Base-by-base conservation (phyloP, 208 protist species). In the Perkinsela sp. region DNA sequence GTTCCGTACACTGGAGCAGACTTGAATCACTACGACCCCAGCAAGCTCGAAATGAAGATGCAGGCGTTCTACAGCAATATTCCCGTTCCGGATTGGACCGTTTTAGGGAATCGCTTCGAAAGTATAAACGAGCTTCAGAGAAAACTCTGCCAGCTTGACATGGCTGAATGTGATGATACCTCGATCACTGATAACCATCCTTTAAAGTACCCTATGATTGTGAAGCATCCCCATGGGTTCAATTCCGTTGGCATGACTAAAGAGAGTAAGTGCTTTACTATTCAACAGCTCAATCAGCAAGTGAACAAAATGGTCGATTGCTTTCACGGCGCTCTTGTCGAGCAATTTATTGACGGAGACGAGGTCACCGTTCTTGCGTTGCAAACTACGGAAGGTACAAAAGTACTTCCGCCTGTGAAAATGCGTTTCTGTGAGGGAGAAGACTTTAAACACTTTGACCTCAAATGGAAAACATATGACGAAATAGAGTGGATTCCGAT, bases 1-100 rank as follows among this genome's bases (percentile, higher is more conserved):
- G 81, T 83, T 15, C 82, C 85, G 66, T 90, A 89, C 75, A 90
- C 85, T 30, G 85, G 85, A 30, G 82, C 83, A 30, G 83, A 90
- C 74, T 85, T 80, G 30, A 77, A 72, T 67, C 80, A 81, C 72
- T 90, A 88, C 70, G 85, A 90, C 71, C 85, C 85, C 0, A 88
- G 78, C 68, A 90, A 90, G 69, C 83, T 89, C 71, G 82, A 84
- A 68, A 90, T 90, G 85, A 90, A 90, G 75, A 68, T 90, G 48
- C 78, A 89, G 30, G 82, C 83, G 0, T 78, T 89, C 71, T 89
- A 89, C 71, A 88, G 81, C 71, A 30, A 71, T 65, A 82, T 92
- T 29, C 68, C 31, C 0, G 88, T 83, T 0, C 77, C 86, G 1
- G 71, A 74, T 40, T 80, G 40, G 40, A n/a, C 13, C 22, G 85